Percentiles rank a stretch among this genome's conserved stretches.
Conservation (phyloP, 148 eudicot species). For the Pouteria glomerata region DNA sequence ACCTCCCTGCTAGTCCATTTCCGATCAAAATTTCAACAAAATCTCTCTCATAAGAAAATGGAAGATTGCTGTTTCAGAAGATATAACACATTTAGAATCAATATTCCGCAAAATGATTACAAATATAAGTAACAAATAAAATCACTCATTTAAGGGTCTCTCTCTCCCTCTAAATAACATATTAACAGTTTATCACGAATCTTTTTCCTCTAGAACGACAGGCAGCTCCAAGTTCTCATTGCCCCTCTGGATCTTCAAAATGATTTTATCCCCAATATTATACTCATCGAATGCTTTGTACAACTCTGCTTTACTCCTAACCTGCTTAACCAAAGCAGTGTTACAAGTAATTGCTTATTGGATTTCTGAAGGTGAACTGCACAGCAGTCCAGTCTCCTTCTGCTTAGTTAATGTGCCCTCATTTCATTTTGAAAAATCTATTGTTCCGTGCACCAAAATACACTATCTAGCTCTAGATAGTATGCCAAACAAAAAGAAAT, state of each 20-base stretch:
- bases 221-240: conserved; percentile 61
- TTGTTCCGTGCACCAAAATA: background rate
- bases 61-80: background rate
- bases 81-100: background rate
- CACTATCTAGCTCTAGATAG: background rate
- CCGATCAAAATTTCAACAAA: no score
- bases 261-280: conserved; percentile 64
- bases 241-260: conserved; percentile 65
- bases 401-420: background rate
- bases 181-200: conserved; percentile 15
- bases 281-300: conserved; percentile 71
- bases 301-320: conserved; percentile 73
- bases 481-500: background rate
- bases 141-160: background rate
- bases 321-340: conserved; percentile 36
- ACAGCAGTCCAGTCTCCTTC: background rate
- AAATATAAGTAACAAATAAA: background rate
- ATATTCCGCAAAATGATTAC: background rate
- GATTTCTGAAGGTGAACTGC: background rate
- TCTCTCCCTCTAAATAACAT: background rate
- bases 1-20: no score
- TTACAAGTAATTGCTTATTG: background rate
- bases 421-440: background rate
- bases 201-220: conserved; percentile 58
- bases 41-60: no score